Conservation (phyloP, 768 basidiomycete genomes). For the Vararia minispora region DNA sequence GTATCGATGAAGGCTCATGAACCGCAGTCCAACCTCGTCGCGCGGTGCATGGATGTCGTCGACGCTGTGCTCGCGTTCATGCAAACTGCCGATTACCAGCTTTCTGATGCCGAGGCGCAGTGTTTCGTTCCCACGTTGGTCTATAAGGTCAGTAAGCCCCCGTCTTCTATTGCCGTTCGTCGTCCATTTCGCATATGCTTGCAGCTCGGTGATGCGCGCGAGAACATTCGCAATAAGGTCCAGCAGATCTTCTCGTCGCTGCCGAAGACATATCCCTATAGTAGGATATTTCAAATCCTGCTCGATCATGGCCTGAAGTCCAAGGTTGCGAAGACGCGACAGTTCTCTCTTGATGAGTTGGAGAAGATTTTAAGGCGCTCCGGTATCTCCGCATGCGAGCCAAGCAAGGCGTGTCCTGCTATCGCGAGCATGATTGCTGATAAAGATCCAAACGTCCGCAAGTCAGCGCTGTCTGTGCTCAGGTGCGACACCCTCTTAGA, state of each 20-base stretch:
- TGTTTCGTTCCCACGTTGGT: slow-evolving; percentile 87
- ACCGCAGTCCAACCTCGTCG: slow-evolving; percentile 80
- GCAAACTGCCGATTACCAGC: slow-evolving; percentile 57
- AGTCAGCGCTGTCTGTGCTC: slow-evolving; percentile 72
- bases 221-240: slow-evolving; percentile 69
- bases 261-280: slow-evolving; percentile 87
- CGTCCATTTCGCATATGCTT: neutral
- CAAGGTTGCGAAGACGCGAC: slow-evolving; percentile 86
- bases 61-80: slow-evolving; percentile 72
- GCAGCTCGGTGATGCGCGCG: slow-evolving; percentile 88
- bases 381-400: slow-evolving; percentile 74
- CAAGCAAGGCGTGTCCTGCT: slow-evolving; percentile 64
- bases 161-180: neutral
- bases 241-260: slow-evolving; percentile 77
- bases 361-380: slow-evolving; percentile 67
- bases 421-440: slow-evolving; percentile 78
- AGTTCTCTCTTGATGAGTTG: slow-evolving; percentile 78
- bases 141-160: slow-evolving; percentile 59
- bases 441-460: slow-evolving; percentile 81
- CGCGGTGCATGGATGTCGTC: slow-evolving; percentile 81
- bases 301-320: slow-evolving; percentile 83
- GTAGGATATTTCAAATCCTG: slow-evolving; percentile 79
- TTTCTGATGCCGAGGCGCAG: slow-evolving; percentile 77
- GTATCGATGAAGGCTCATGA: slow-evolving; percentile 83
- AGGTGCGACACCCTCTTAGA: slow-evolving; percentile 39